A percentile compares a stretch with the other conserved stretches of the same genome.
These are phyloP conservation scores for Ophiobolus disseminans DNA, from an alignment of 2,329 filamentous ascomycete species.

Conservation along the genomic window DNA sequence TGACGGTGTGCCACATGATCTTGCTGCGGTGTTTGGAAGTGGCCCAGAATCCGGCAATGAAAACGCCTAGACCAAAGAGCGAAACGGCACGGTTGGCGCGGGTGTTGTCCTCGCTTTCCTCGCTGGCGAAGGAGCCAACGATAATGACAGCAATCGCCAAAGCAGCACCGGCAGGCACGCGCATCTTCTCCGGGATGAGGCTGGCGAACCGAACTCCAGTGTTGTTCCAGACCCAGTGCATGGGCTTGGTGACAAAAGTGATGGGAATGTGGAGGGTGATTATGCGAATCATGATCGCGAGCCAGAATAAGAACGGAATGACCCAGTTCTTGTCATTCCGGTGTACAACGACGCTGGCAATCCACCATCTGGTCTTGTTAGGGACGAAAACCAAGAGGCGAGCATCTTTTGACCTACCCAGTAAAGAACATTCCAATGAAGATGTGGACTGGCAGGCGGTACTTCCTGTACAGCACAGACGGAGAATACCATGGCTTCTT, in stretches of 20 bases:
- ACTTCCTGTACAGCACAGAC: slow-evolving; percentile 43
- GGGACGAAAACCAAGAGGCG: slow-evolving; percentile 8
- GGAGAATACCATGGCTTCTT: slow-evolving; percentile 29
- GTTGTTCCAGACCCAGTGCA: slow-evolving; percentile 71
- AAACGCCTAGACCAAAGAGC: slow-evolving; percentile 77
- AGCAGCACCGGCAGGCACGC: slow-evolving; percentile 67
- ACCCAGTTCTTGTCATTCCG: slow-evolving; percentile 79
- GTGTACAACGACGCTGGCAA: slow-evolving; percentile 75
- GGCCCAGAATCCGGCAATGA: slow-evolving; percentile 70
- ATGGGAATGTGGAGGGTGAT: slow-evolving; percentile 77
- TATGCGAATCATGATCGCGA: slow-evolving; percentile 75
- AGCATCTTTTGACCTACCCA: slow-evolving; percentile 50
- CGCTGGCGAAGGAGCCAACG: slow-evolving; percentile 77
- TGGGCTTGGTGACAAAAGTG: slow-evolving; percentile 69
- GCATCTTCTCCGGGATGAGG: slow-evolving; percentile 70
- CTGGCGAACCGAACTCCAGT: slow-evolving; percentile 66
- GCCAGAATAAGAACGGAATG: slow-evolving; percentile 82
- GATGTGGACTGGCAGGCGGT: slow-evolving; percentile 51
- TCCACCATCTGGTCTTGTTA: slow-evolving; percentile 69
- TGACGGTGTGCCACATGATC: slow-evolving; percentile 64
- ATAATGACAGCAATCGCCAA: slow-evolving; percentile 75
- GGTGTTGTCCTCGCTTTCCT: slow-evolving; percentile 76
- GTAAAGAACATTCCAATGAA: slow-evolving; percentile 60
- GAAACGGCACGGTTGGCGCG: slow-evolving; percentile 81
- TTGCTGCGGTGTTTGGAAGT: slow-evolving; percentile 74